These are phyloP conservation scores for Lecanosticta acicola DNA, from an alignment of 2,329 filamentous ascomycete species.

Conservation along the genomic window DNA sequence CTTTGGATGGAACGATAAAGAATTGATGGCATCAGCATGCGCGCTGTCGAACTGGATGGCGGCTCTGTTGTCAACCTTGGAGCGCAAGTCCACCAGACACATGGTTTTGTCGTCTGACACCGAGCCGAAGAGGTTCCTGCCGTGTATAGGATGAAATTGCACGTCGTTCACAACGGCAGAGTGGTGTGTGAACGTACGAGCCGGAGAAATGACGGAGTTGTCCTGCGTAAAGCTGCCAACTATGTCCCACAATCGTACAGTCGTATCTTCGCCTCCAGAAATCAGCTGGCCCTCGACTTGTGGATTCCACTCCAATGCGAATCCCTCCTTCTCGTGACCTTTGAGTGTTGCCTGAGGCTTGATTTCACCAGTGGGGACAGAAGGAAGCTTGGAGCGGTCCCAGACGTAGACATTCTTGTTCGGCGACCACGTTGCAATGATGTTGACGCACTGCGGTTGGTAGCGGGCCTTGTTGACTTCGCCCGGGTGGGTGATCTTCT, in stretches of 20 bases:
- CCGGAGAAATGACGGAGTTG: conserved; percentile 64
- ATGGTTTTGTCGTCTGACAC: conserved; percentile 94
- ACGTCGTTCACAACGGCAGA: conserved; percentile 92
- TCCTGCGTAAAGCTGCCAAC: conserved; percentile 63
- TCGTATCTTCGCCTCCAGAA: conserved; percentile 87
- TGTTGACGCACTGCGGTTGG: conserved; percentile 93
- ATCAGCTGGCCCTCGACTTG: conserved; percentile 74
- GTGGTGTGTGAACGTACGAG: conserved; percentile 78
- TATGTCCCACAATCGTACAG: conserved; percentile 88
- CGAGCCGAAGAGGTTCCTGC: conserved; percentile 74
- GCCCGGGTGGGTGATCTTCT: conserved; percentile 92
- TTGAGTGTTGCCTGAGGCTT: conserved; percentile 78
- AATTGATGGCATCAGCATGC: conserved; percentile 89
- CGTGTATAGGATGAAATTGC: conserved; percentile 82
- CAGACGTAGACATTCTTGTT: conserved; percentile 88
- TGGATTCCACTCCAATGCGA: conserved; percentile 88
- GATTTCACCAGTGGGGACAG: conserved; percentile 54
- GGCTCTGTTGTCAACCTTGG: conserved; percentile 48
- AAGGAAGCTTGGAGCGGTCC: conserved; percentile 89
- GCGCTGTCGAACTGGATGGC: conserved; percentile 60
- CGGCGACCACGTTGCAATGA: conserved; percentile 87
- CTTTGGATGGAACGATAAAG: conserved; percentile 87
- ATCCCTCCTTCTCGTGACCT: conserved; percentile 84
- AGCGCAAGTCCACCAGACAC: conserved; percentile 81
- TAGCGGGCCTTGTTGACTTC: conserved; percentile 99